phyloP scores from a whole-genome alignment of 345 rosid genomes.

The Moricandia moricandioides region DNA sequence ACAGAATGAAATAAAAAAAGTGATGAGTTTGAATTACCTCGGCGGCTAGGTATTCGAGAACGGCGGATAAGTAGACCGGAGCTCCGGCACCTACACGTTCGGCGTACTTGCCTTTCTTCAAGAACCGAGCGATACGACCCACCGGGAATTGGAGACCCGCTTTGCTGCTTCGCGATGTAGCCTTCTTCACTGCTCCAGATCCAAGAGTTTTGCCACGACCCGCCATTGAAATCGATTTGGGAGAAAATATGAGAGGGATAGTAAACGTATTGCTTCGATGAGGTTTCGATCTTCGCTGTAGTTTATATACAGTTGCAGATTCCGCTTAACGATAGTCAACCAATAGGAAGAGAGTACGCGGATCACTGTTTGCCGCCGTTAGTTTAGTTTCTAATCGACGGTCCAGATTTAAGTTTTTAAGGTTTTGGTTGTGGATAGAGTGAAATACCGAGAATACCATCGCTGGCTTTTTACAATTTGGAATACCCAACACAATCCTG shows the following conservation, averaged over 20 bases:
- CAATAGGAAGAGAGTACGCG: background rate
- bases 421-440: background rate
- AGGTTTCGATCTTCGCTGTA: background rate
- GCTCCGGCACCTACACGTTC: constrained; percentile 96
- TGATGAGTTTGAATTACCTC: constrained; percentile 48
- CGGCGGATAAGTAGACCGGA: constrained; percentile 92
- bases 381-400: background rate
- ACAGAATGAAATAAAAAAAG: background rate
- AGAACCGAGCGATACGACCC: constrained; percentile 87
- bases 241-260: background rate
- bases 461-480: too few relatives aligned
- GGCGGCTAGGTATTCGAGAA: constrained; percentile 94
- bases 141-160: constrained; percentile 92
- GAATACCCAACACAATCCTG: too few relatives aligned
- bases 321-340: background rate
- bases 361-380: background rate
- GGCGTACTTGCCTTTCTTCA: constrained; percentile 92
- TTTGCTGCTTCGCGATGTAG: constrained; percentile 86
- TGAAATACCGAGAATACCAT: background rate
- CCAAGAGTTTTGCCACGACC: constrained; percentile 94
- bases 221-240: constrained; percentile 46
- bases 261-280: background rate
- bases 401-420: background rate
- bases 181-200: constrained; percentile 76
- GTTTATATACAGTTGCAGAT: background rate